These are phyloP conservation scores for Camellia lanceoleosa DNA, from an alignment of 148 eudicot genomes.

Conservation along the genomic window DNA sequence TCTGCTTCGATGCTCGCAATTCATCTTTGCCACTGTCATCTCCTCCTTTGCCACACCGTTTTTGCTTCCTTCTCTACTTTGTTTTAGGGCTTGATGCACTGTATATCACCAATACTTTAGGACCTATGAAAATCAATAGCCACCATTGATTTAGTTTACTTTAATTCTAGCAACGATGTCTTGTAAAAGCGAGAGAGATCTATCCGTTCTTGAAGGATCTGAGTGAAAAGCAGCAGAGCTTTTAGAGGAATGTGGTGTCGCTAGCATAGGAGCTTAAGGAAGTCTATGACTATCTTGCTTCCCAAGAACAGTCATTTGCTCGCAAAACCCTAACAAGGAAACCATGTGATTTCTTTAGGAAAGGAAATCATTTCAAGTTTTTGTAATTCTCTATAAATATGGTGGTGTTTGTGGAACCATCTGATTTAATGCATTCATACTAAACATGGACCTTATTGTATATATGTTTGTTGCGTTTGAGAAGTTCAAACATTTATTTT, in stretches of 20 bases:
- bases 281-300: constrained; percentile 61
- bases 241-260: constrained; percentile 69
- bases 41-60: too few species aligned
- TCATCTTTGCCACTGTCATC: too few species aligned
- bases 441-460: too few species aligned
- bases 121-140: background rate
- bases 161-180: constrained; percentile 9
- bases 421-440: background rate
- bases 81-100: background rate
- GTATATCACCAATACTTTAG: background rate
- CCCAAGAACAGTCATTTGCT: constrained; percentile 58
- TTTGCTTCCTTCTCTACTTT: background rate
- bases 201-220: constrained; percentile 91
- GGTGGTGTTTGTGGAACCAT: constrained; percentile 34
- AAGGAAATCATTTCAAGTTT: constrained; percentile 35
- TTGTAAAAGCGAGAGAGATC: constrained; percentile 28
- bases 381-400: constrained; percentile 24
- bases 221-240: constrained; percentile 72
- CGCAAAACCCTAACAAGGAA: constrained; percentile 76
- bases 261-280: constrained; percentile 89
- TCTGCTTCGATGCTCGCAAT: too few species aligned
- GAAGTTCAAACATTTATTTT: too few species aligned
- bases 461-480: too few species aligned
- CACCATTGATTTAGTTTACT: background rate
- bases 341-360: constrained; percentile 29